Evolutionary conservation across 768 basidiomycete genomes (phyloP), one percentile per base, ranked within the genome.

Genomic region (Mrakia frigida): DNA sequence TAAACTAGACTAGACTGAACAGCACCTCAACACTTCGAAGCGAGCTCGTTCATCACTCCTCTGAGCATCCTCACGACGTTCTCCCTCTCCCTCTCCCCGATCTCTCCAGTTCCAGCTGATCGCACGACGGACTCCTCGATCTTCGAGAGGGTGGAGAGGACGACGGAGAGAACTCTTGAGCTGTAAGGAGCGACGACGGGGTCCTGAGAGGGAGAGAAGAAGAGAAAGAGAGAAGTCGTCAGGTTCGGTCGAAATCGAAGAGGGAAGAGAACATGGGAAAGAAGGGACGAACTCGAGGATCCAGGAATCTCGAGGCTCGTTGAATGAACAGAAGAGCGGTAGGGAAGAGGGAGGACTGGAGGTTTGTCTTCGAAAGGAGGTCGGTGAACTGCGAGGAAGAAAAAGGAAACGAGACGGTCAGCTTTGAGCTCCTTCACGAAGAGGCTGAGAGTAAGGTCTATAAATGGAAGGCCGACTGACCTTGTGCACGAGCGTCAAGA

Each of bases 401-500:
- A 35, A 3, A 61, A 63, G 25, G 35, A n/a, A 4, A 23, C 33
- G 10, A 23, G 6, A 35, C 6, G n/a, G 28, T 18, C 10, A 16
- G 39, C 10, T 53, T 21, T 25, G 60, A 16, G 11, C 37, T 41
- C 41, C 37, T 39, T 59, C 3, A 52, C 31, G 39, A 41, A 11
- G 11, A 41, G 39, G 39, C 39, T 11, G 39, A 41, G 6, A 41
- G n/a, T n/a, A n/a, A n/a, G 39, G 11, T 41, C 39, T 11, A 41
- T 6, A 11, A 11, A 16, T 6, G 16, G 43, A 9, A 46, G 14
- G 18, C 5, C 31, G 3, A 69, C 63, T 43, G 16, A 75, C 65
- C 74, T 77, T 77, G 61, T 72, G 70, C 11, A 77, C 28, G 0
- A 70, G 71, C 61, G 75, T 72, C 33, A 77, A 43, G 1, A 73